Conservation (phyloP, 345 rosid species). For the Populus pruinosa region DNA sequence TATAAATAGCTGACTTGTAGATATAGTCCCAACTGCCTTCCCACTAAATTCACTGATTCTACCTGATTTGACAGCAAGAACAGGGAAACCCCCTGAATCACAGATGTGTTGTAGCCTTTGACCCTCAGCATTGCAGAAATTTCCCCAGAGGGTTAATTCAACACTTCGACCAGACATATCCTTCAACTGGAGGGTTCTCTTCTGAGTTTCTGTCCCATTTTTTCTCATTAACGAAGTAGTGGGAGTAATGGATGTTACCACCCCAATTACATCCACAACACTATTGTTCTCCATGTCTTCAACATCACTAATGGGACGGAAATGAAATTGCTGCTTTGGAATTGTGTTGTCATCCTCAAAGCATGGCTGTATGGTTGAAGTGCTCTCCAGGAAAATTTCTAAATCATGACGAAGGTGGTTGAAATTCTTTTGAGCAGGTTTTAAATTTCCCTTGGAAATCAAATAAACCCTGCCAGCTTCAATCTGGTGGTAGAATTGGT, state of each 20-base stretch:
- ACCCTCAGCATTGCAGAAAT: constrained; percentile 68
- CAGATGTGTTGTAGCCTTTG: constrained; percentile 64
- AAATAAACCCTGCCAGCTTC: constrained; percentile 73
- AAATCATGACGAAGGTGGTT: constrained; percentile 83
- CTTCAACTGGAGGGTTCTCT: constrained; percentile 71
- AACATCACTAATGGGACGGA: constrained; percentile 58
- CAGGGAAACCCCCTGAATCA: constrained; percentile 71
- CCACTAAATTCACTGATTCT: constrained; percentile 81
- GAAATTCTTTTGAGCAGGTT: constrained; percentile 78
- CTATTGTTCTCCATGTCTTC: constrained; percentile 68
- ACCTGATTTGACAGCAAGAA: constrained; percentile 74
- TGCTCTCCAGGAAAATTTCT: constrained; percentile 60
- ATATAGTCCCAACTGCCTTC: constrained; percentile 72
- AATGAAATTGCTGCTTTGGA: constrained; percentile 71
- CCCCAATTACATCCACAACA: constrained; percentile 66
- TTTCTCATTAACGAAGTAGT: constrained; percentile 61
- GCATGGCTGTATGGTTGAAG: constrained; percentile 65
- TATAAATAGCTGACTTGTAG: constrained; percentile 63
- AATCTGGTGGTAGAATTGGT: constrained; percentile 69
- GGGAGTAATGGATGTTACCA: constrained; percentile 58
- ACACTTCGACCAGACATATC: constrained; percentile 84
- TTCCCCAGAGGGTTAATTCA: constrained; percentile 91
- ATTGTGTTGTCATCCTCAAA: constrained; percentile 66
- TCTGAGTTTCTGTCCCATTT: constrained; percentile 72
- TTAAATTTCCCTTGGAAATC: constrained; percentile 70